phyloP scores from a whole-genome alignment of 2,329 filamentous ascomycete species.

The Hirsutella thompsonii region DNA sequence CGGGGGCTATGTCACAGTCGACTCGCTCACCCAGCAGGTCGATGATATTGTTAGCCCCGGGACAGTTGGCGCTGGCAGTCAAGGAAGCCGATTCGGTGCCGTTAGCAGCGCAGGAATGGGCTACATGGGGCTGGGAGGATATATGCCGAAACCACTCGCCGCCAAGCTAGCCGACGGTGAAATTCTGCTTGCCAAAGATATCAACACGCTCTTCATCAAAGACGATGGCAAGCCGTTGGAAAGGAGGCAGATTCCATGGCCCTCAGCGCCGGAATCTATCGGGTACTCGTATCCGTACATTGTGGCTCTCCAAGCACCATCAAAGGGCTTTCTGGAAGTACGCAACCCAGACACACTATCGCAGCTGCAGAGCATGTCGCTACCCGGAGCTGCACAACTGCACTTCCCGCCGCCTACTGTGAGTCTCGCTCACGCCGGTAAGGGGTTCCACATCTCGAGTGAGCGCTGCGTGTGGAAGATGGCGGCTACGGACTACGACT shows the following conservation, averaged over 20 bases:
- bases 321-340: constrained; percentile 78
- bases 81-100: constrained; percentile 66
- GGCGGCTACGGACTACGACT: constrained; percentile 83
- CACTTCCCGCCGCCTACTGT: constrained; percentile 89
- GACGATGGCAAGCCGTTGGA: constrained; percentile 69
- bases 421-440: constrained; percentile 89
- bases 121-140: constrained; percentile 88
- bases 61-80: constrained; percentile 48
- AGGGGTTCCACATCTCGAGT: constrained; percentile 87
- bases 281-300: constrained; percentile 97
- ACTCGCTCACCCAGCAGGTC: constrained; percentile 61
- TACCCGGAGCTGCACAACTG: constrained; percentile 71
- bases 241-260: constrained; percentile 86
- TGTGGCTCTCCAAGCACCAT: constrained; percentile 68
- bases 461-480: constrained; percentile 93
- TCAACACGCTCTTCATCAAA: constrained; percentile 88
- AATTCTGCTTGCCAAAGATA: constrained; percentile 90
- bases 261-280: constrained; percentile 72
- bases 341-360: constrained; percentile 85
- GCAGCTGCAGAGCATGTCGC: constrained; percentile 71
- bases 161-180: constrained; percentile 72
- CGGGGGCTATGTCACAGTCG: constrained; percentile 78
- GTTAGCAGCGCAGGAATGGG: constrained; percentile 82
- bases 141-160: constrained; percentile 81
- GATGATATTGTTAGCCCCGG: constrained; percentile 72